A percentile compares a stretch with the other conserved stretches of the same genome.
Conservation (phyloP, 495 filamentous ascomycete genomes). For the Aspergillus cristatus region DNA sequence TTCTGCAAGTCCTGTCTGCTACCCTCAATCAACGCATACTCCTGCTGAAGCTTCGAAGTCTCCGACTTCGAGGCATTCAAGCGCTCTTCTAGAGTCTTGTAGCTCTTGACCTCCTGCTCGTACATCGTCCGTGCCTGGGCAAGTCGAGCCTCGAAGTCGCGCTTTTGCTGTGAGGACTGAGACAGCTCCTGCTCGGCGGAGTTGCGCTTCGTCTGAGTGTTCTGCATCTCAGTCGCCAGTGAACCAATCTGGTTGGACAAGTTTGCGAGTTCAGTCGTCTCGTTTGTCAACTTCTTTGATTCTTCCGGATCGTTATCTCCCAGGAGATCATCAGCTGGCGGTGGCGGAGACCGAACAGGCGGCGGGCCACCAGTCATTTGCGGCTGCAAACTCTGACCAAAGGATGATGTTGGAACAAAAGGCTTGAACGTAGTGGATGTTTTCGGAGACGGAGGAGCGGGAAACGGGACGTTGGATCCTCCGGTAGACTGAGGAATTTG, state of each 20-base stretch:
- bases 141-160: slow-evolving; percentile 80
- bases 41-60: slow-evolving; percentile 71
- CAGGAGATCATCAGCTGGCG: slow-evolving; percentile 78
- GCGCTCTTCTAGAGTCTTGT: slow-evolving; percentile 75
- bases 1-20: slow-evolving; percentile 74
- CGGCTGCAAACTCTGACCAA: slow-evolving; percentile 72
- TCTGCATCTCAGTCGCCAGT: slow-evolving; percentile 86
- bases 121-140: slow-evolving; percentile 77
- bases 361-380: slow-evolving; percentile 50
- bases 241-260: slow-evolving; percentile 89
- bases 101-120: slow-evolving; percentile 83
- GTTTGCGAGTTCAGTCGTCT: slow-evolving; percentile 92
- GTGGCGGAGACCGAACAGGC: slow-evolving; percentile 37
- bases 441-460: slow-evolving; percentile 29
- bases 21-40: slow-evolving; percentile 72
- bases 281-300: slow-evolving; percentile 73
- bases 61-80: slow-evolving; percentile 66
- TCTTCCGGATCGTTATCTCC: slow-evolving; percentile 89
- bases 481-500: slow-evolving; percentile 64
- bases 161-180: slow-evolving; percentile 74
- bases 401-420: slow-evolving; percentile 83
- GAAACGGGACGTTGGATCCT: slow-evolving; percentile 45
- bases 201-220: slow-evolving; percentile 69
- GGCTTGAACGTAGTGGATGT: slow-evolving; percentile 63
- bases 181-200: slow-evolving; percentile 71